Conservation (phyloP, 1,284 basidiomycete genomes). For the Cystobasidium sp. region DNA sequence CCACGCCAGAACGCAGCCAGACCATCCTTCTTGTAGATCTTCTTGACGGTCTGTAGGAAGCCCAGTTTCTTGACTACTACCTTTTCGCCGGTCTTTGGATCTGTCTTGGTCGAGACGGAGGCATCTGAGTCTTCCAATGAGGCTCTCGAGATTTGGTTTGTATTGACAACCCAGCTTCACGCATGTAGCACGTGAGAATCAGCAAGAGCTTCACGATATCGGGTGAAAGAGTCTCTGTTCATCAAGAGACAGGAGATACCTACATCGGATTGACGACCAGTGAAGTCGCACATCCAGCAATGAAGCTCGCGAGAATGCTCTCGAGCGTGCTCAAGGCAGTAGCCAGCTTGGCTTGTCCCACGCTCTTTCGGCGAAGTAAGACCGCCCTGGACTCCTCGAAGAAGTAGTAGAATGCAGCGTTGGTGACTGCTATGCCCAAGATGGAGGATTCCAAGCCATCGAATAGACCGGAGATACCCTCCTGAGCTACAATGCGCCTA, state of each 20-base stretch:
- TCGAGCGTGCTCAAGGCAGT: slow-evolving; percentile 73
- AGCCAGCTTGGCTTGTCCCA: slow-evolving; percentile 25
- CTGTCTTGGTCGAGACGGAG: slow-evolving; percentile 26
- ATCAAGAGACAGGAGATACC: not conserved
- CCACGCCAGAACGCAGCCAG: slow-evolving; percentile 86
- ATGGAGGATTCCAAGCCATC: slow-evolving; percentile 84
- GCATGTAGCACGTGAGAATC: not conserved
- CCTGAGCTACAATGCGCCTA: slow-evolving; percentile 76
- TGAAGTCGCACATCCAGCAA: slow-evolving; percentile 78
- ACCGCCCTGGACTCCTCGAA: slow-evolving; percentile 51
- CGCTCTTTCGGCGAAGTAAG: slow-evolving; percentile 46
- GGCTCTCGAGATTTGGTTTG: slow-evolving; percentile 68
- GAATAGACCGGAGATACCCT: slow-evolving; percentile 85
- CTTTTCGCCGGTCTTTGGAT: slow-evolving; percentile 47
- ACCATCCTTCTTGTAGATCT: slow-evolving; percentile 79
- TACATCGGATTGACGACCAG: slow-evolving; percentile 93
- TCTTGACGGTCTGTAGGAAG: slow-evolving; percentile 70
- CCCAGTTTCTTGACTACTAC: slow-evolving; percentile 62
- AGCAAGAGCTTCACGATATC: not conserved
- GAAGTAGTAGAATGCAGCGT: slow-evolving; percentile 64
- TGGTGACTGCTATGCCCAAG: slow-evolving; percentile 89
- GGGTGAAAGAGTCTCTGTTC: not conserved
- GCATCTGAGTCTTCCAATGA: slow-evolving; percentile 47
- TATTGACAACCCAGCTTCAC: slow-evolving; percentile 61
- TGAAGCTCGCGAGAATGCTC: slow-evolving; percentile 72